Conservation (phyloP, 495 filamentous ascomycete genomes). For the Xylaria sp. region DNA sequence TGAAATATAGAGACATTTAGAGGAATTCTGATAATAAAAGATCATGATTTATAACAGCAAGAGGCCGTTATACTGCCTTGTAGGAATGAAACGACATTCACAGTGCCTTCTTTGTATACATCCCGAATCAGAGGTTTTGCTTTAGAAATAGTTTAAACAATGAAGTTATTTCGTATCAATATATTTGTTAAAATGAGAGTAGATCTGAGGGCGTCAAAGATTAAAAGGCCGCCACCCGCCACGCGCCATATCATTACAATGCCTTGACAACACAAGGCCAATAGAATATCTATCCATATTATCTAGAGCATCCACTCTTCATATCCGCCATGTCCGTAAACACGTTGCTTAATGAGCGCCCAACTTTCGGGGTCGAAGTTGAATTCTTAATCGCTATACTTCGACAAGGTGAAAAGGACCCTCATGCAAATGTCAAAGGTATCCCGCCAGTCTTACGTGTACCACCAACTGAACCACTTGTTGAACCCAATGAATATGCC, state of each 20-base stretch:
- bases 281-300: neutral
- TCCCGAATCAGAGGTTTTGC: neutral
- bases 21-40: neutral
- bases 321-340: conserved; percentile 19
- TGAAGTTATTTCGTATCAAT: neutral
- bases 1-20: neutral
- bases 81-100: neutral
- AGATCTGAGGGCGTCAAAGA: neutral
- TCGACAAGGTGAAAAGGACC: neutral
- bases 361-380: conserved; percentile 43
- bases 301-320: neutral
- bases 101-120: neutral
- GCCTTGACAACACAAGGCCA: neutral
- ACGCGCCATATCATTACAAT: neutral
- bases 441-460: conserved; percentile 22
- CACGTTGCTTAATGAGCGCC: neutral
- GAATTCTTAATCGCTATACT: conserved; percentile 41
- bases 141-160: neutral
- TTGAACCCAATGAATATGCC: neutral
- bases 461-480: neutral
- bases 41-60: neutral
- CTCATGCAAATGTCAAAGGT: conserved; percentile 8
- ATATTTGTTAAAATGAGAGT: too few species aligned
- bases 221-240: neutral
- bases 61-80: neutral